A percentile compares a stretch with the other conserved stretches of the same genome.
phyloP scores from a whole-genome alignment of 345 rosid species.

The Orychophragmus violaceus region DNA sequence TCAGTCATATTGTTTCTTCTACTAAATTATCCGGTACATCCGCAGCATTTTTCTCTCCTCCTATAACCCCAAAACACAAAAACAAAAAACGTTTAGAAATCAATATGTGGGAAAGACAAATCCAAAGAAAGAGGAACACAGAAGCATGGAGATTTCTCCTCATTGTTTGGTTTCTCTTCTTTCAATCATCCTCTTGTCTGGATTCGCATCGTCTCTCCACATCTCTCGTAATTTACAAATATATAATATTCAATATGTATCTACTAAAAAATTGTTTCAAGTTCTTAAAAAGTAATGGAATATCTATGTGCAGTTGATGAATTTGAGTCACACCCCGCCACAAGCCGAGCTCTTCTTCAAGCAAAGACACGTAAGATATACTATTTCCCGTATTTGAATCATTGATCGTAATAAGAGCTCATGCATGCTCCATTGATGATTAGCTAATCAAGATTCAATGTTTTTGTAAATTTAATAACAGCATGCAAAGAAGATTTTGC shows the following conservation, averaged over 20 bases:
- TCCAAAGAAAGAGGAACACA: constrained; percentile 5
- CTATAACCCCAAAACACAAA: constrained; percentile 1
- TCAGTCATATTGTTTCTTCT: not conserved
- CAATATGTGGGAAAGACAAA: constrained; percentile 10
- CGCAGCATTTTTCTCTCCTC: constrained; percentile 31
- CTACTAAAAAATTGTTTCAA: not conserved
- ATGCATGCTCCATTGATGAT: not conserved
- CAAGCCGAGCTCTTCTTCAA: constrained; percentile 70
- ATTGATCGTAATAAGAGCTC: not conserved
- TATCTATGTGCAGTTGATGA: constrained; percentile 41
- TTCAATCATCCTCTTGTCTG: constrained; percentile 29
- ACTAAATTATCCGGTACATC: constrained; percentile 13
- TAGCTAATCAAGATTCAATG: not conserved
- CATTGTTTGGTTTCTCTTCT: constrained; percentile 24
- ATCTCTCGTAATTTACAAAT: constrained; percentile 10
- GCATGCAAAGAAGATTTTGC: constrained; percentile 57
- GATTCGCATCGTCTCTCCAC: constrained; percentile 38
- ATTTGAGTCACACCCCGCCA: constrained; percentile 30
- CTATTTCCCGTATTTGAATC: not conserved
- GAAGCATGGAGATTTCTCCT: constrained; percentile 34
- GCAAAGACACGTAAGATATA: constrained; percentile 37
- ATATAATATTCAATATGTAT: not conserved
- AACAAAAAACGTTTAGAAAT: not conserved
- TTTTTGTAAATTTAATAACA: constrained; percentile 9
- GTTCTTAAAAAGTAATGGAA: not conserved